Percentiles rank a stretch among this genome's conserved stretches.
Evolutionary conservation across 2,329 filamentous ascomycete genomes (phyloP).

Genomic region (Sarocladium oryzae): DNA sequence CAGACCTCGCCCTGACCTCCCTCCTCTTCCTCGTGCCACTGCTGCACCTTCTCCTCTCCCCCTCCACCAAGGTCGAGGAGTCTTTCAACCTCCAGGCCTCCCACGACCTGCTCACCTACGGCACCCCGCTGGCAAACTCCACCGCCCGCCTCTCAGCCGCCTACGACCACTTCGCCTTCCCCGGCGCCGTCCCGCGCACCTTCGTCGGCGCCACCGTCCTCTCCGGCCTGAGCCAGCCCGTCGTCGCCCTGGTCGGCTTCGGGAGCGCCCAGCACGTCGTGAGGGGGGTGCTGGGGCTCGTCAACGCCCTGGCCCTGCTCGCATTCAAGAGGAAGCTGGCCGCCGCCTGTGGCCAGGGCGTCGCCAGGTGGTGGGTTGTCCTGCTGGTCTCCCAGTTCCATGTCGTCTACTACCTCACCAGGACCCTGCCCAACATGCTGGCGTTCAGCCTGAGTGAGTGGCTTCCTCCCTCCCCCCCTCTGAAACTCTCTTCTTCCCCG

Average conservation of each 20-base stretch:
- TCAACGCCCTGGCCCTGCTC: conserved; percentile 65
- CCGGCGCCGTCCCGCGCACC: conserved; percentile 84
- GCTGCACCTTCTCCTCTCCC: conserved; percentile 65
- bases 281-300: conserved; percentile 67
- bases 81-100: conserved; percentile 95
- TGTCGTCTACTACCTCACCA: conserved; percentile 82
- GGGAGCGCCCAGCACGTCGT: conserved; percentile 56
- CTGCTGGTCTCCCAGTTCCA: conserved; percentile 86
- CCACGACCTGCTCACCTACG: conserved; percentile 82
- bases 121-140: conserved; percentile 53
- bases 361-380: conserved; percentile 72
- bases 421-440: conserved; percentile 94
- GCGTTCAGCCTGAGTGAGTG: conserved; percentile 76
- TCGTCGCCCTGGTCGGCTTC: conserved; percentile 51
- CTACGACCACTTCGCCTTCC: conserved; percentile 89
- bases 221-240: conserved; percentile 63
- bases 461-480: not conserved
- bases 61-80: conserved; percentile 97
- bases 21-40: conserved; percentile 51
- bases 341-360: conserved; percentile 59
- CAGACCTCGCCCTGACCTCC: conserved; percentile 20
- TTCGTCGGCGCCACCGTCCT: conserved; percentile 78
- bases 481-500: not conserved
- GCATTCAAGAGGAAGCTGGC: conserved; percentile 58
- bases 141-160: conserved; percentile 47